Percentiles rank a stretch among this genome's conserved stretches.
Conservation (phyloP, 148 eudicot species). For the Camellia japonica region DNA sequence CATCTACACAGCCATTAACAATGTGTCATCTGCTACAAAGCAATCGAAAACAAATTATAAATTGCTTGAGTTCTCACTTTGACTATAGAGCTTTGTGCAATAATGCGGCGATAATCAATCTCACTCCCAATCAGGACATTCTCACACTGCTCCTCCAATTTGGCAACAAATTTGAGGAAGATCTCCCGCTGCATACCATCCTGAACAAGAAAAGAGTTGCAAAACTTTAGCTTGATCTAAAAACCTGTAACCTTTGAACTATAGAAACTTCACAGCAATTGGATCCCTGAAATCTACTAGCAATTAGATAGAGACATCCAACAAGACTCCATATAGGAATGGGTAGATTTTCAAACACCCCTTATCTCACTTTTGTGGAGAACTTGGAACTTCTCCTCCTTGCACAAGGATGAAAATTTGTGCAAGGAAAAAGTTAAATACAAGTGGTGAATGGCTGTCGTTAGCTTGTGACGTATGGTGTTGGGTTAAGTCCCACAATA, state of each 20-base stretch:
- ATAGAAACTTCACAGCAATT: too few relatives aligned
- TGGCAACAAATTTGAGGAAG: conserved; percentile 57
- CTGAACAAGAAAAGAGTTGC: conserved; percentile 37
- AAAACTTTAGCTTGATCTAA: background rate
- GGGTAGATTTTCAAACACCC: too few relatives aligned
- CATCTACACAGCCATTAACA: background rate
- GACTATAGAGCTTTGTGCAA: conserved; percentile 65
- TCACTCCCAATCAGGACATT: conserved; percentile 80
- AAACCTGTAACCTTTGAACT: background rate
- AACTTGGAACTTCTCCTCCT: too few relatives aligned
- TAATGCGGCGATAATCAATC: conserved; percentile 84
- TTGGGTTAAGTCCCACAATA: too few relatives aligned
- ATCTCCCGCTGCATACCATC: conserved; percentile 97
- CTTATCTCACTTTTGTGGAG: too few relatives aligned
- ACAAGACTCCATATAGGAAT: background rate
- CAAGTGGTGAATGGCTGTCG: too few relatives aligned
- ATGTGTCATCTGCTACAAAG: background rate
- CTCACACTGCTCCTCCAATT: conserved; percentile 73
- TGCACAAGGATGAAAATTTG: too few relatives aligned
- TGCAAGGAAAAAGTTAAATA: too few relatives aligned
- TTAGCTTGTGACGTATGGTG: too few relatives aligned
- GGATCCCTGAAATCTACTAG: background rate
- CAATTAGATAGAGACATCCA: background rate
- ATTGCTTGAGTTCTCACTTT: conserved; percentile 44
- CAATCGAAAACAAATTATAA: background rate